Evolutionary conservation across 2,329 filamentous ascomycete genomes (phyloP).

Genomic region (Cladobotryum protrusum): DNA sequence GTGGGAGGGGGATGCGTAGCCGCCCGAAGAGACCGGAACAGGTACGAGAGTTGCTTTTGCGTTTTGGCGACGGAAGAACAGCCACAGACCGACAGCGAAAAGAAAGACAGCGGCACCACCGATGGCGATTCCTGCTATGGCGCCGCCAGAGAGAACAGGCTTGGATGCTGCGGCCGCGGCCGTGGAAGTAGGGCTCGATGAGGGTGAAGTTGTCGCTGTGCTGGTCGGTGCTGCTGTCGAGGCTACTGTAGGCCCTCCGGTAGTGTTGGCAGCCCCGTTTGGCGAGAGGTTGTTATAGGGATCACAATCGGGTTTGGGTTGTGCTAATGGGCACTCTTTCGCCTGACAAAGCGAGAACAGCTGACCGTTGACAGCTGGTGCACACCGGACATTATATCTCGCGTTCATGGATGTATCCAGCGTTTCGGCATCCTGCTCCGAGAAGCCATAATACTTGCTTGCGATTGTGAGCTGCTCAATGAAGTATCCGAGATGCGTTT

Average conservation of each 20-base stretch:
- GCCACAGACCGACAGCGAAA: conserved; percentile 13
- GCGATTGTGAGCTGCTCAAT: conserved; percentile 23
- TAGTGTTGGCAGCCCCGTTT: conserved; percentile 12
- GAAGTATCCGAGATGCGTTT: conserved; percentile 24
- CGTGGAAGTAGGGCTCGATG: background rate
- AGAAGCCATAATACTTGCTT: conserved; percentile 23
- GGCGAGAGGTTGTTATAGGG: conserved; percentile 19
- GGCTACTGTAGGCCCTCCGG: conserved; percentile 6
- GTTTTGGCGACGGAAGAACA: conserved; percentile 14
- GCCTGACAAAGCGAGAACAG: conserved; percentile 24
- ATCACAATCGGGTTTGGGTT: conserved; percentile 20
- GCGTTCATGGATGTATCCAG: conserved; percentile 19
- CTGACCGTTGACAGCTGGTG: conserved; percentile 17
- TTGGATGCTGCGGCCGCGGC: background rate
- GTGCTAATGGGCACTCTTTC: conserved; percentile 21
- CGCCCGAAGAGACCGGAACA: conserved; percentile 3
- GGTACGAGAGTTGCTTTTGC: conserved; percentile 5
- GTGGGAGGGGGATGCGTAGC: conserved; percentile 5
- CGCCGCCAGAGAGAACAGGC: conserved; percentile 10
- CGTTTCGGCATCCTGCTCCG: conserved; percentile 18
- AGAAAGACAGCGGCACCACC: conserved; percentile 18
- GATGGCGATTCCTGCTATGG: conserved; percentile 22
- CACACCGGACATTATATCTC: conserved; percentile 24
- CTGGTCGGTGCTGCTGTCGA: background rate
- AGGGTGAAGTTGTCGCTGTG: background rate